Evolutionary conservation across 78 protist genomes (phyloP), one percentile per base, ranked within the genome.

Genomic region (Trichosphaerium sp.): DNA sequence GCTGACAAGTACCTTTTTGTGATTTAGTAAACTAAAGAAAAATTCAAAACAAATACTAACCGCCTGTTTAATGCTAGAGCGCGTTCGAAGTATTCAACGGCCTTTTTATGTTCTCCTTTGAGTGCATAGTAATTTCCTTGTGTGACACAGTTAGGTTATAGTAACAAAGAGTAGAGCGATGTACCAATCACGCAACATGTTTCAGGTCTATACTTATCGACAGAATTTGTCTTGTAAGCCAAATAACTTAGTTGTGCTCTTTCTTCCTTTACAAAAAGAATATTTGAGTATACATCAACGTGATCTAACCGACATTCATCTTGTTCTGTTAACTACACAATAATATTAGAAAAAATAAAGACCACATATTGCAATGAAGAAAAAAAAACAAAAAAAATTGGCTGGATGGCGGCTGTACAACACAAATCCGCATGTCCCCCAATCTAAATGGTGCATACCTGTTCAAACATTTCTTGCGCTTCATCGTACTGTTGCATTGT

Each of bases 41-140:
- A 21, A 54, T 32, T 10, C 59, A 54, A 54, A 12, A 12, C 21
- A 18, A n/a, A 47, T 21, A 47, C 51, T 47, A 21, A 18, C 35
- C 35, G 51, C 18, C 51, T n/a, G 51, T 21, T 74, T 14, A 74
- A 57, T 59, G 41, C 48, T 23, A 89, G 29, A 1, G 97, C 97
- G 39, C 98, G 61, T 62, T 81, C 77, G 81, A 94, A 94, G 83
- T 94, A 90, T 3, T 70, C 10, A n/a, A 92, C 89, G 4, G 96
- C 94, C 35, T 86, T 84, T 29, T 88, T 86, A 66, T 94, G 97
- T 34, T 86, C 89, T 6, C 42, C 56, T 54, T 52, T 65, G 25
- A 85, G 49, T 35, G 89, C 65, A 65, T 87, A 91, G 74, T 85
- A 93, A 65, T 93, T 92, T 15, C 97, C 23, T 41, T 6, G n/a